A percentile compares a stretch with the other conserved stretches of the same genome.
Conservation (phyloP, 495 filamentous ascomycete species). For the Podospora comata region DNA sequence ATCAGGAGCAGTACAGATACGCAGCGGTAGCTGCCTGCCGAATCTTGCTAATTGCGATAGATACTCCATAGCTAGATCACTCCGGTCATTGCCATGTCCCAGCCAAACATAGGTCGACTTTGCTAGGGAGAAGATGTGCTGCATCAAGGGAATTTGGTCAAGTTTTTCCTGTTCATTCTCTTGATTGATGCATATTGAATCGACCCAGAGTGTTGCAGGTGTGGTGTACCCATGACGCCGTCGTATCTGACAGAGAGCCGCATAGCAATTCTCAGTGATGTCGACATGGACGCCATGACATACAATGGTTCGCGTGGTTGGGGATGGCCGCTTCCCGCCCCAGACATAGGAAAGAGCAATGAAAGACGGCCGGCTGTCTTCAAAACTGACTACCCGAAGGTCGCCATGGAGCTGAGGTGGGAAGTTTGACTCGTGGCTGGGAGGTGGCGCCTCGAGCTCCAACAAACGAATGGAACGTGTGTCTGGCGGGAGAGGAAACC, state of each 20-base stretch:
- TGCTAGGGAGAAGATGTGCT: conserved; percentile 33
- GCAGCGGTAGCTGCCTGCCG: conserved; percentile 5
- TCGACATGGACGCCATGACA: neutral
- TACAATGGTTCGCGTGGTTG: neutral
- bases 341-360: conserved; percentile 19
- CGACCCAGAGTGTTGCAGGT: conserved; percentile 30
- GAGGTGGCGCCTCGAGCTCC: neutral
- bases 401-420: neutral
- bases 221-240: neutral
- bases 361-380: neutral
- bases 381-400: conserved; percentile 10
- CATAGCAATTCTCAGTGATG: conserved; percentile 15
- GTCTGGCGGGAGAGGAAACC: neutral
- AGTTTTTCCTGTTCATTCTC: conserved; percentile 28
- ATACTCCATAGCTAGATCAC: conserved; percentile 13
- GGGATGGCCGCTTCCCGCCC: neutral
- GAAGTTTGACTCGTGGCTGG: neutral
- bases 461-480: conserved; percentile 2
- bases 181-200: conserved; percentile 43
- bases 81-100: conserved; percentile 14
- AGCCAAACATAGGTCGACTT: conserved; percentile 34
- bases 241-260: conserved; percentile 5
- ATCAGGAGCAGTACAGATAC: neutral
- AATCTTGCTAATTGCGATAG: neutral
- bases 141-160: conserved; percentile 36